Conservation (phyloP, 2,329 filamentous ascomycete species). For the Ascosphaera pollenicola region DNA sequence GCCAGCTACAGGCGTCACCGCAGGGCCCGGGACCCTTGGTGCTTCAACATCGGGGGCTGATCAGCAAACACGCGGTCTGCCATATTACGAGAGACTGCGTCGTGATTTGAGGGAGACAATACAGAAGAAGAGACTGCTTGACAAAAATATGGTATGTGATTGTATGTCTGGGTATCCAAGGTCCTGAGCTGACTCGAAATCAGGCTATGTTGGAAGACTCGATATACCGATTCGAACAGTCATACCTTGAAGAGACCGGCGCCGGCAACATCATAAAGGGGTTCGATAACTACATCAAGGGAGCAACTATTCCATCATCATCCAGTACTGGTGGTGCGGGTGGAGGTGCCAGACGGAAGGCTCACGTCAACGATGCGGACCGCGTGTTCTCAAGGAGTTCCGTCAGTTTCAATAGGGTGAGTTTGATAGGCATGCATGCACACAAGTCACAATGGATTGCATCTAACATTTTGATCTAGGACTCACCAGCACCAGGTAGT, state of each 20-base stretch:
- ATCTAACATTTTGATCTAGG: constrained; percentile 9
- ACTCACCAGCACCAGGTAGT: constrained; percentile 22
- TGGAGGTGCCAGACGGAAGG: constrained; percentile 19
- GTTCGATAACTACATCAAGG: constrained; percentile 97
- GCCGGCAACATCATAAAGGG: constrained; percentile 91
- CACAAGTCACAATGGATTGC: too few species aligned
- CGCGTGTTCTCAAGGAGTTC: constrained; percentile 27
- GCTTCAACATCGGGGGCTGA: neutral
- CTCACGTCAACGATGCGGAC: constrained; percentile 22
- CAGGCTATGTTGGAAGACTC: constrained; percentile 48
- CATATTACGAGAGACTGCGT: constrained; percentile 53
- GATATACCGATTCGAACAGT: constrained; percentile 63
- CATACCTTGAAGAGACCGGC: constrained; percentile 75
- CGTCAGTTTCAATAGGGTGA: constrained; percentile 24
- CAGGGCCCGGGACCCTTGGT: constrained; percentile 1
- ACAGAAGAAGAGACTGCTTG: constrained; percentile 40
- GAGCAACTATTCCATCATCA: constrained; percentile 33
- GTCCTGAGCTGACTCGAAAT: neutral
- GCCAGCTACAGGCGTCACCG: constrained; percentile 4
- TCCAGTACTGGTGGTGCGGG: constrained; percentile 9
- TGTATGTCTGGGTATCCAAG: neutral
- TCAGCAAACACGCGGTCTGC: constrained; percentile 22
- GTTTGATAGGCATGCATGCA: constrained; percentile 3
- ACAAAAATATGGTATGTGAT: constrained; percentile 32
- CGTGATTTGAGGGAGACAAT: constrained; percentile 45